Evolutionary conservation across 2,329 filamentous ascomycete genomes (phyloP).

Genomic region (Didymella glomerata): DNA sequence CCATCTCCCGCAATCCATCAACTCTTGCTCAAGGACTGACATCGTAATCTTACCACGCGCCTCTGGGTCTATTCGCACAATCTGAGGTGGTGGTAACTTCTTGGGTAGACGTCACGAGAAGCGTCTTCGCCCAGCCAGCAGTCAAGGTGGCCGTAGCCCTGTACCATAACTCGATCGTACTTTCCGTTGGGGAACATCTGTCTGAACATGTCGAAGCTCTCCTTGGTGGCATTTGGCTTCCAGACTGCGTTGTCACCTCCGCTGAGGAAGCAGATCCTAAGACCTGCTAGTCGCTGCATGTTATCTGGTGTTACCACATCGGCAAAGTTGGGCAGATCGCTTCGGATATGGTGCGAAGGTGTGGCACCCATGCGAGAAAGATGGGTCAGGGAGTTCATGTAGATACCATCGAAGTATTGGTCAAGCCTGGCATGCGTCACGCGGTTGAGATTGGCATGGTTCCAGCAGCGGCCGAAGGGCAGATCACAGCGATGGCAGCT

Average conservation of each 20-base stretch:
- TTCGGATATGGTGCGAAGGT: constrained; percentile 18
- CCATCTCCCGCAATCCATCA: neutral
- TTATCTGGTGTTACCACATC: constrained; percentile 20
- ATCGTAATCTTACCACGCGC: neutral
- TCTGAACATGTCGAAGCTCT: constrained; percentile 63
- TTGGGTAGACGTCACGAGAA: constrained; percentile 67
- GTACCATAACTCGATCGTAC: constrained; percentile 63
- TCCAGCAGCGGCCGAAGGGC: constrained; percentile 69
- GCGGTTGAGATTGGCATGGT: constrained; percentile 70
- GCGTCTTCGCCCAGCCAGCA: constrained; percentile 69
- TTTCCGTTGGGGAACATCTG: constrained; percentile 59
- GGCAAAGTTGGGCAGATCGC: constrained; percentile 9
- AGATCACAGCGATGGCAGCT: constrained; percentile 68
- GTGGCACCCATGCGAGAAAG: constrained; percentile 64
- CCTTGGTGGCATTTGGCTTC: constrained; percentile 62
- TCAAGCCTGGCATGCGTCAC: constrained; percentile 61
- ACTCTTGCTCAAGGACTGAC: neutral
- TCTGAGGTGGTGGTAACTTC: constrained; percentile 47
- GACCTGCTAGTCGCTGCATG: constrained; percentile 17
- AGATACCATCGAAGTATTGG: constrained; percentile 68
- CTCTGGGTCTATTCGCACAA: constrained; percentile 5
- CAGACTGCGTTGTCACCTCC: constrained; percentile 61
- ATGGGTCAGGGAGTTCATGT: constrained; percentile 65
- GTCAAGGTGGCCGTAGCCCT: constrained; percentile 68
- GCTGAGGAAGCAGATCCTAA: constrained; percentile 27